Conservation (phyloP, 139 green algal genomes). For the Coelastrella sp. region DNA sequence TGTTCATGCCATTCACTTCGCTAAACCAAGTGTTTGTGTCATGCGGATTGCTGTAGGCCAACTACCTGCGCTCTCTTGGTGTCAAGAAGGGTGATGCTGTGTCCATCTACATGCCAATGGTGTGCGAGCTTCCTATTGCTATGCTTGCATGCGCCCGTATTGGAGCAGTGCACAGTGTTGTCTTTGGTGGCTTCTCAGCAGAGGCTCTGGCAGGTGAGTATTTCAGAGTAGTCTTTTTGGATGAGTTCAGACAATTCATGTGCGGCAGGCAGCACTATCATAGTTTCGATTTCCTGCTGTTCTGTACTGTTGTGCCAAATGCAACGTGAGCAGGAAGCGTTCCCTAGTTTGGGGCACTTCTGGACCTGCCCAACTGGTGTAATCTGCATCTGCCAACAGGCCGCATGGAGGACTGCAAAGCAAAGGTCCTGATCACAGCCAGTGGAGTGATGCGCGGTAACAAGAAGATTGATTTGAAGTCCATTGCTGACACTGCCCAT, state of each 20-base stretch:
- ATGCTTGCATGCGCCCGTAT: constrained; percentile 95
- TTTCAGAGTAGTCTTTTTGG: neutral
- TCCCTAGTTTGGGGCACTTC: too few species aligned
- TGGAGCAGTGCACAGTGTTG: constrained; percentile 94
- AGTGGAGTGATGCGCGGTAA: constrained; percentile 76
- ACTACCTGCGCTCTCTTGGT: constrained; percentile 86
- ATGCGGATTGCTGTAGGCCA: constrained; percentile 61
- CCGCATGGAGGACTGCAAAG: constrained; percentile 63
- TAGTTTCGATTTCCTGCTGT: too few species aligned
- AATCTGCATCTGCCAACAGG: neutral
- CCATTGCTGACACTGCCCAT: constrained; percentile 67
- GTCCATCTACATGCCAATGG: constrained; percentile 97
- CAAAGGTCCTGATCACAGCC: constrained; percentile 78
- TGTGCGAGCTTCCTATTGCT: constrained; percentile 81
- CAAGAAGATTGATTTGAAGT: constrained; percentile 82
- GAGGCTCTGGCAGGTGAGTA: constrained; percentile 75
- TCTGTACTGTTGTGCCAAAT: too few species aligned
- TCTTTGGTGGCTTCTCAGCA: constrained; percentile 96
- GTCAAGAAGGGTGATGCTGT: constrained; percentile 91
- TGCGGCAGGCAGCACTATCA: too few species aligned
- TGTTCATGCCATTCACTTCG: too few species aligned
- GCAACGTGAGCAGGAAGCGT: too few species aligned
- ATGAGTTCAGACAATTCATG: too few species aligned
- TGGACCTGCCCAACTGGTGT: too few species aligned
- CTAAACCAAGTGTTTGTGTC: too few species aligned